A percentile compares a stretch with the other conserved stretches of the same genome.
Evolutionary conservation across 2,329 filamentous ascomycete species (phyloP).

Genomic region (Penicillium psychrosexuale): DNA sequence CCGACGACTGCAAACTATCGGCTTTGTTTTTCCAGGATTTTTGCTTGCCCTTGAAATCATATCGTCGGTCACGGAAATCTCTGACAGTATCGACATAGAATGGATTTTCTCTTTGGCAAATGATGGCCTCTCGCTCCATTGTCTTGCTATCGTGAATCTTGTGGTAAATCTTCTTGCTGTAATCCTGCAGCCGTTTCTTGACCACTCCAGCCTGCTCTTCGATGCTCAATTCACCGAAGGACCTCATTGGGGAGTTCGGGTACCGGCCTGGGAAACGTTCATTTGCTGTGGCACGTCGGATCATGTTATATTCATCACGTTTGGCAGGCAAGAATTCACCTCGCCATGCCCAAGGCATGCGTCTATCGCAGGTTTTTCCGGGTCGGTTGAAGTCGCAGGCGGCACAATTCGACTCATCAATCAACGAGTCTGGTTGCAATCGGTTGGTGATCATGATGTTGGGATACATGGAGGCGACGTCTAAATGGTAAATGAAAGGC

Average conservation of each 20-base stretch:
- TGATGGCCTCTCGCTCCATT: slow-evolving; percentile 91
- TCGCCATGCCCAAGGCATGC: slow-evolving; percentile 96
- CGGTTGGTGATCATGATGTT: slow-evolving; percentile 99
- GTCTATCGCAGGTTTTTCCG: slow-evolving; percentile 92
- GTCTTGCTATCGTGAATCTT: slow-evolving; percentile 96
- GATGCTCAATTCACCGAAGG: slow-evolving; percentile 73
- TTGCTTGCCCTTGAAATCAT: slow-evolving; percentile 97
- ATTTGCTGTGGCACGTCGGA: slow-evolving; percentile 83
- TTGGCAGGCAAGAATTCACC: slow-evolving; percentile 96
- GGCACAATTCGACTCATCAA: slow-evolving; percentile 90
- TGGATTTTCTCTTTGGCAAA: slow-evolving; percentile 95
- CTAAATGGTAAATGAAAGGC: slow-evolving; percentile 94
- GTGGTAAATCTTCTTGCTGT: slow-evolving; percentile 98
- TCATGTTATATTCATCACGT: slow-evolving; percentile 99
- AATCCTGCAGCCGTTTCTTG: slow-evolving; percentile 83
- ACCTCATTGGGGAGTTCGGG: slow-evolving; percentile 65
- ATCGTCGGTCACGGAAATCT: slow-evolving; percentile 92
- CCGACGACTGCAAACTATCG: slow-evolving; percentile 76
- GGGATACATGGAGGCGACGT: slow-evolving; percentile 98
- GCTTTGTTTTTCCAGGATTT: slow-evolving; percentile 99
- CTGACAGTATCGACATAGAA: slow-evolving; percentile 97
- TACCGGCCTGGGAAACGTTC: slow-evolving; percentile 83
- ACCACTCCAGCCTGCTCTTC: slow-evolving; percentile 81
- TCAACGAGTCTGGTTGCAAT: slow-evolving; percentile 98
- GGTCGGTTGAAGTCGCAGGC: slow-evolving; percentile 98